Evolutionary conservation across 805 yeast genomes (phyloP), one percentile per base, ranked within the genome.

Genomic region (Candida schatavii): DNA sequence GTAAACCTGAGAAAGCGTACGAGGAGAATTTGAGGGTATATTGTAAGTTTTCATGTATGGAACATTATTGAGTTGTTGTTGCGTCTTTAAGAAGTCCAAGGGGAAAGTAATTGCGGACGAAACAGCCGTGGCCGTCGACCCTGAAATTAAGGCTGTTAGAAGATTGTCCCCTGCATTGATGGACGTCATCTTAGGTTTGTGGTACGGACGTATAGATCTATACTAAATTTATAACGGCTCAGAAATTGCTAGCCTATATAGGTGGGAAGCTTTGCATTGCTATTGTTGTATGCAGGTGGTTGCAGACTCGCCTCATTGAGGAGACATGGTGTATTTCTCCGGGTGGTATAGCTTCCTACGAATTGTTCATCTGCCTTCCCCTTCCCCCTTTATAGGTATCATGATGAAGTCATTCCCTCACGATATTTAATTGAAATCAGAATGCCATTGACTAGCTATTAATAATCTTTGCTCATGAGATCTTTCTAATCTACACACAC

Each of bases 31-130:
- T n/a, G 63, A 61, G 5, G 64, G 63, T 13, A 64, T 59, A 23
- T 60, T 55, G 49, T 52, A 61, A 42, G 72, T 66, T 13, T 50
- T 46, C 50, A 70, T 63, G 19, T 65, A 61, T 14, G 58, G 55
- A 13, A 63, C 48, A 44, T 80, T 74, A 42, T 75, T 77, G 37
- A 85, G 63, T 52, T 85, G 91, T 22, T 76, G 63, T 15, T 77
- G 77, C 0, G 88, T 81, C 56, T 85, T 85, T 39, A 81, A 59
- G 50, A 75, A 83, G 53, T 85, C 93, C 47, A 85, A 77, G 0
- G 93, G 91, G 51, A 82, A 84, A 0, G 87, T 78, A 20, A 81
- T 46, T 0, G 83, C 75, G 0, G 88, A 78, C 25, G 83, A 78
- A 1, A 76, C 72, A 1, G 81, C 70, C 0, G 85, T 83, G 0